Base-by-base conservation (phyloP, 345 rosid genomes). In the Salix viminalis region DNA sequence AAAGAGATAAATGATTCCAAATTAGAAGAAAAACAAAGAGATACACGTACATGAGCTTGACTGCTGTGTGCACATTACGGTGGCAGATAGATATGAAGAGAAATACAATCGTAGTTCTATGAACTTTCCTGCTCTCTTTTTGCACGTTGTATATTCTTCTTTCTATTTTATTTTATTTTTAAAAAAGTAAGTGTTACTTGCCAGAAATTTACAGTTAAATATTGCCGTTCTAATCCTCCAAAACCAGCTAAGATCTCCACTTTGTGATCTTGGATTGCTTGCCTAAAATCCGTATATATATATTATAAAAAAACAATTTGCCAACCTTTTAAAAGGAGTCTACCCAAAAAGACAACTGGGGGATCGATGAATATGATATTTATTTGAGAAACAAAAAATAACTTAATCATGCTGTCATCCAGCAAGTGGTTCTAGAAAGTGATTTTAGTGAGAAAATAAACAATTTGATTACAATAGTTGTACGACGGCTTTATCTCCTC, bases 201-300 rank as follows among this genome's bases (percentile, higher is more conserved):
- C 62, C 26, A 56, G n/a, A n/a, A 0, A n/a, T 58, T 23, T 58
- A 24, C 28, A 32, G 9, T 67, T 68, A 8, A 37, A 26, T 74
- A 37, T 50, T 30, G 76, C 64, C 71, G 32, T 61, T 76, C 71
- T 32, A 72, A 39, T 70, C 79, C 79, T 66, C 48, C 68, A 76
- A 76, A 68, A 65, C 76, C 91, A 84, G 69, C 89, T 78, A 86
- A 84, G 89, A 85, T 65, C 84, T 86, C 91, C 88, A 86, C 91
- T 83, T 70, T 11, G 72, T 56, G 60, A 72, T 54, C 15, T 71
- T 72, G 56, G 52, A 39, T 2, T 58, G 64, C 28, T 58, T 62
- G 26, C 41, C 65, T 65, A 15, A 71, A 54, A 66, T n/a, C 32
- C 2, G 23, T 83, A 65, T 14, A 56, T 34, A 64, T 34, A 5